These are phyloP conservation scores for Sabuloglossum arenarium DNA, from an alignment of 495 filamentous ascomycete species.

Conservation along the genomic window DNA sequence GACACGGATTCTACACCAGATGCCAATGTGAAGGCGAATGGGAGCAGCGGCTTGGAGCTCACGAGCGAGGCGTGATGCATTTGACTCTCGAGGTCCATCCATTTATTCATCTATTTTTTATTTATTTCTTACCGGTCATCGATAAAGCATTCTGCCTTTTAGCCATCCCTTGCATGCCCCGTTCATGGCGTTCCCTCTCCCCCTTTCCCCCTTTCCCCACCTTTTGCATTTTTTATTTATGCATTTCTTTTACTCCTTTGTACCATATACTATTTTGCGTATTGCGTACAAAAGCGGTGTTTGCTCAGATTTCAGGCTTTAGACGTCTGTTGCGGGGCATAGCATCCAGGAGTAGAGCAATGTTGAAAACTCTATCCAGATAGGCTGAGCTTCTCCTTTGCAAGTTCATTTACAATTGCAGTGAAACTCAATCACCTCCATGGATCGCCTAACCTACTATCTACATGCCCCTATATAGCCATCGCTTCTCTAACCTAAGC, in stretches of 20 bases:
- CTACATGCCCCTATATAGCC: slow-evolving; percentile 33
- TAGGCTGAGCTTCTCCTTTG: neutral
- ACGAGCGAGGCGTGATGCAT: neutral
- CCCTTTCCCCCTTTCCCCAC: neutral
- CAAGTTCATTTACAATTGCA: slow-evolving; percentile 3
- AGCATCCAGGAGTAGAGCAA: neutral
- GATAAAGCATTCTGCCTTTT: neutral
- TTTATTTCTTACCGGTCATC: neutral
- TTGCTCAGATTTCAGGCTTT: neutral
- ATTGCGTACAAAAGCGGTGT: neutral
- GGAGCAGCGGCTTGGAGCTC: neutral
- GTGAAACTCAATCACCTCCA: neutral
- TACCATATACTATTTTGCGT: neutral
- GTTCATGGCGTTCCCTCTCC: neutral
- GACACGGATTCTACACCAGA: neutral
- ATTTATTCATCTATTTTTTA: neutral
- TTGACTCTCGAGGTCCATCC: neutral
- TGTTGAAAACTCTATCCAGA: neutral
- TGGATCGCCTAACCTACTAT: slow-evolving; percentile 6
- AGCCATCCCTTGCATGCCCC: neutral
- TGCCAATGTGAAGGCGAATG: neutral
- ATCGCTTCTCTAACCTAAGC: slow-evolving; percentile 35
- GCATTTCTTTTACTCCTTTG: neutral
- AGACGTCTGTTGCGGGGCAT: neutral
- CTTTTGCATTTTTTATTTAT: neutral